A percentile compares a stretch with the other conserved stretches of the same genome.
Evolutionary conservation across 371 early-diverging fungal species (phyloP).

Genomic region (Mortierella sp.): DNA sequence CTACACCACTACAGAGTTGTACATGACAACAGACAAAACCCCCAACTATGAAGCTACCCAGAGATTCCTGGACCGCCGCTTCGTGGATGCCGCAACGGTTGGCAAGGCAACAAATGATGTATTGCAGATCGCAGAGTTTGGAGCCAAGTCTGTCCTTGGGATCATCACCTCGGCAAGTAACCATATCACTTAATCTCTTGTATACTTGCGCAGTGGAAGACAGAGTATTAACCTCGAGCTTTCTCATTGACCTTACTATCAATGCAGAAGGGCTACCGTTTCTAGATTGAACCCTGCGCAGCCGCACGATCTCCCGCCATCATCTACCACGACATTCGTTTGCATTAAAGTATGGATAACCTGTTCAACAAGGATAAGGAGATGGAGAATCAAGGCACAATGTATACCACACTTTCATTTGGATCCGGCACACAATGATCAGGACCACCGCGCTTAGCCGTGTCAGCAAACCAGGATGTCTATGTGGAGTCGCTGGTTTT

Average conservation of each 20-base stretch:
- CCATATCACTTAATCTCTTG: too few species aligned
- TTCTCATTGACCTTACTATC: background rate
- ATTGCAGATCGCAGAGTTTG: slow-evolving; percentile 58
- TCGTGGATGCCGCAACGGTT: slow-evolving; percentile 75
- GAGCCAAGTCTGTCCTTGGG: slow-evolving; percentile 57
- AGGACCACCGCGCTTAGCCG: too few species aligned
- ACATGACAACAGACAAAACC: slow-evolving; percentile 88
- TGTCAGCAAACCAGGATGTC: too few species aligned
- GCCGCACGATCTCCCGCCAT: too few species aligned
- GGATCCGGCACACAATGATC: too few species aligned
- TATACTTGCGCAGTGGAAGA: too few species aligned
- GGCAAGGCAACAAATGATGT: slow-evolving; percentile 67
- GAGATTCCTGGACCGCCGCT: slow-evolving; percentile 79
- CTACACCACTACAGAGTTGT: slow-evolving; percentile 88
- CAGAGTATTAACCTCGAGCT: too few species aligned
- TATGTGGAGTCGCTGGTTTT: too few species aligned
- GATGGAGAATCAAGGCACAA: too few species aligned
- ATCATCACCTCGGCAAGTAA: slow-evolving; percentile 58
- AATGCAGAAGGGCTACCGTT: slow-evolving; percentile 32
- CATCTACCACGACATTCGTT: background rate
- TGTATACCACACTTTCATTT: too few species aligned
- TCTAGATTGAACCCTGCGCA: slow-evolving; percentile 10
- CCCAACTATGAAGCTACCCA: slow-evolving; percentile 77
- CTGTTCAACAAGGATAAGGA: too few species aligned
- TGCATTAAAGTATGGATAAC: too few species aligned